Evolutionary conservation across 257 asterid genomes (phyloP).

Genomic region (Cordia subcordata): DNA sequence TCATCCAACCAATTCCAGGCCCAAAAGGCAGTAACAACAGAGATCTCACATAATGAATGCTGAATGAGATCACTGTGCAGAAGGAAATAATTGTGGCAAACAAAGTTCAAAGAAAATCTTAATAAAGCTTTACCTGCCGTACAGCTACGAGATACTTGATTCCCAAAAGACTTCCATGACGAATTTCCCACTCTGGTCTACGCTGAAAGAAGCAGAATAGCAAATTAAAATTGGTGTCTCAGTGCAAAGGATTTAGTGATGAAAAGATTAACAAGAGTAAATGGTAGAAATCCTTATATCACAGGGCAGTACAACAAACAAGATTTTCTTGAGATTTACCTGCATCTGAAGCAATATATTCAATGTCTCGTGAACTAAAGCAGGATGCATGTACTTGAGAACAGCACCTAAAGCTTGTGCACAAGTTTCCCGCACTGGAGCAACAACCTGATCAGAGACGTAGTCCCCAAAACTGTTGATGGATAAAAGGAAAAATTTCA

Average conservation of each 20-base stretch:
- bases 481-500: constrained; percentile 10
- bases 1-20: no score
- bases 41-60: no score
- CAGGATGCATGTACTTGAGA: constrained; percentile 90
- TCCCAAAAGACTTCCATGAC: constrained; percentile 98
- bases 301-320: constrained; percentile 13
- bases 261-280: background rate
- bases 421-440: constrained; percentile 99
- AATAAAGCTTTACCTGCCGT: constrained; percentile 63
- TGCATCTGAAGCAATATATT: constrained; percentile 89
- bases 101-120: no score
- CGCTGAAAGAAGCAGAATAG: constrained; percentile 69
- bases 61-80: no score
- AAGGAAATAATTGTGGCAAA: no score
- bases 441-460: constrained; percentile 99
- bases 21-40: no score
- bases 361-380: constrained; percentile 70
- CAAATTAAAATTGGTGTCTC: constrained; percentile 42
- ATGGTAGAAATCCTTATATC: background rate
- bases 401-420: constrained; percentile 99
- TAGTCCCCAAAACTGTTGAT: constrained; percentile 89
- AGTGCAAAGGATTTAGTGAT: background rate
- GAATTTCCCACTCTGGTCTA: constrained; percentile 99
- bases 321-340: constrained; percentile 46
- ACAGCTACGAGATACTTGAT: constrained; percentile 94